These are phyloP conservation scores for Pigoraptor vietnamica DNA, from an alignment of 78 protist genomes.

Conservation along the genomic window DNA sequence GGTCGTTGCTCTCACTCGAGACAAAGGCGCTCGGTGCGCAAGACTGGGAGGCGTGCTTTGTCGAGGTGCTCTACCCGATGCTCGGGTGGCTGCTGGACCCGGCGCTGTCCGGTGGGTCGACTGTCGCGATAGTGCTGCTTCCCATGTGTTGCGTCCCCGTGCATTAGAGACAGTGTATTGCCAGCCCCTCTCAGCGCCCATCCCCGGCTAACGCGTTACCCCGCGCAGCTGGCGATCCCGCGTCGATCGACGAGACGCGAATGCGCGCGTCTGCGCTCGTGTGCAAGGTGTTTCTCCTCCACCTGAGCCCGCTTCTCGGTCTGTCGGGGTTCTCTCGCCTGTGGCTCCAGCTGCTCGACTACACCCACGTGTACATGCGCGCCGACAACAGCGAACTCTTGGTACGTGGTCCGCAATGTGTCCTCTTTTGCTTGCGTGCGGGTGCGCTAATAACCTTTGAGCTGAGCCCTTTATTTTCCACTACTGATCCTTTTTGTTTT, in stretches of 20 bases:
- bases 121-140: background rate
- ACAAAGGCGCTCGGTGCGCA: background rate
- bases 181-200: no score
- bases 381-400: constrained; percentile 32
- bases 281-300: constrained; percentile 45
- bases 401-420: background rate
- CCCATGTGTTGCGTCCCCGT: background rate
- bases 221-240: constrained; percentile 1
- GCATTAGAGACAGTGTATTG: no score
- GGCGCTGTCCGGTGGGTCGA: background rate
- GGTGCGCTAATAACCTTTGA: background rate
- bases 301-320: background rate
- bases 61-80: constrained; percentile 33
- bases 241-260: constrained; percentile 25
- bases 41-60: constrained; percentile 23
- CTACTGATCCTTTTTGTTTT: background rate
- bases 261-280: constrained; percentile 20
- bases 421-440: background rate
- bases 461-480: background rate
- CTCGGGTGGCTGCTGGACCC: constrained; percentile 14
- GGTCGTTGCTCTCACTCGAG: constrained; percentile 4
- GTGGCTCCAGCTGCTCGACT: constrained; percentile 27
- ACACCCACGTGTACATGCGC: constrained; percentile 9
- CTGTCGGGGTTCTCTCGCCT: background rate
- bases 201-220: no score